phyloP scores from a whole-genome alignment of 176 grass and related monocot species.

The Pontederia paniculata region DNA sequence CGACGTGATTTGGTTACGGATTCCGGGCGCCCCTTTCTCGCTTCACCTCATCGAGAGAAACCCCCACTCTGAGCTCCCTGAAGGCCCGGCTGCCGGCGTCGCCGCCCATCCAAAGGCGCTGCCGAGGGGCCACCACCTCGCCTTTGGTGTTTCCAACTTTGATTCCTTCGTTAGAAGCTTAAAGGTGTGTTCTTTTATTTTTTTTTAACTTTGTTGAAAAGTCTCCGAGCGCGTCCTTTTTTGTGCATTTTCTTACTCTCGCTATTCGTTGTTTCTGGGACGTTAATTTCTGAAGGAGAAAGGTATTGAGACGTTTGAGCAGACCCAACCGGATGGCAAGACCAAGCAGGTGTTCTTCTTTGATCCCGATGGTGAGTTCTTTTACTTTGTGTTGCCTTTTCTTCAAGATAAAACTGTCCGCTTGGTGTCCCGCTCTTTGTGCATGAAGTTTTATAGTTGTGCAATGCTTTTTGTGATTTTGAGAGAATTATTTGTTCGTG shows the following conservation, averaged over 20 bases:
- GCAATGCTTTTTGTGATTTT: too few relatives aligned
- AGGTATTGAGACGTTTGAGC: slow-evolving; percentile 54
- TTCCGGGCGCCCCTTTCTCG: slow-evolving; percentile 32
- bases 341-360: slow-evolving; percentile 96
- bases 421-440: too few relatives aligned
- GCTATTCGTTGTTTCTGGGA: not conserved
- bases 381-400: not conserved
- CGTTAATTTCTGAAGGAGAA: slow-evolving; percentile 15
- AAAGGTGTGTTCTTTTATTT: slow-evolving; percentile 32
- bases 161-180: slow-evolving; percentile 47
- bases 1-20: slow-evolving; percentile 62
- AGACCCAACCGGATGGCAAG: slow-evolving; percentile 51
- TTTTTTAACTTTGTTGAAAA: not conserved
- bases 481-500: too few relatives aligned
- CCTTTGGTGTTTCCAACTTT: slow-evolving; percentile 72
- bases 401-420: too few relatives aligned
- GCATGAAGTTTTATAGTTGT: too few relatives aligned
- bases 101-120: slow-evolving; percentile 29
- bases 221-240: not conserved
- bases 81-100: not conserved
- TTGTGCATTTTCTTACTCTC: not conserved
- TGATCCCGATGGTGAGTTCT: slow-evolving; percentile 69
- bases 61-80: slow-evolving; percentile 28
- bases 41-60: slow-evolving; percentile 83
- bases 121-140: slow-evolving; percentile 52